These are phyloP conservation scores for Dactylellina drechsleri DNA, from an alignment of 2,329 filamentous ascomycete species.

Conservation along the genomic window DNA sequence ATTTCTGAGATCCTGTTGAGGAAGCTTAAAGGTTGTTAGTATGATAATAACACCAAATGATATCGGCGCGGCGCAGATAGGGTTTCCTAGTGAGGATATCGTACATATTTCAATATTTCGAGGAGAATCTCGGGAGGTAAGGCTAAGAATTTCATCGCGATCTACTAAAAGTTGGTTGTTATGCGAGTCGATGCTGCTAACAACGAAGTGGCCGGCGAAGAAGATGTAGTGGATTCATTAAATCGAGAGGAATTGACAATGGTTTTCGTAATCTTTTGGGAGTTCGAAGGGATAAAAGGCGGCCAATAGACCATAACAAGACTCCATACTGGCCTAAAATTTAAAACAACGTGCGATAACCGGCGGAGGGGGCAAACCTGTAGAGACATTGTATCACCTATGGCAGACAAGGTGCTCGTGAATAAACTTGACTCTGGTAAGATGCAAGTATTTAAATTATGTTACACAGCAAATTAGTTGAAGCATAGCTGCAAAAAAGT, in stretches of 20 bases:
- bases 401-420: neutral
- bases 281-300: too few species aligned
- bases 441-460: neutral
- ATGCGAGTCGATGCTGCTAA: too few species aligned
- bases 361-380: neutral
- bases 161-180: neutral
- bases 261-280: neutral
- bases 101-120: conserved; percentile 11
- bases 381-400: conserved; percentile 19
- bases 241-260: neutral
- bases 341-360: neutral
- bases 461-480: neutral
- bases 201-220: too few species aligned
- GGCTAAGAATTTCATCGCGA: neutral
- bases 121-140: conserved; percentile 16
- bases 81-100: neutral
- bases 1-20: conserved; percentile 13
- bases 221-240: too few species aligned
- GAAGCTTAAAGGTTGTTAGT: conserved; percentile 13
- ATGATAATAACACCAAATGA: neutral
- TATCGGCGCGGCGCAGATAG: neutral
- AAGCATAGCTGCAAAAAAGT: too few species aligned
- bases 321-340: neutral
- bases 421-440: neutral
- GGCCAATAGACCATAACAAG: neutral